A percentile compares a stretch with the other conserved stretches of the same genome.
Evolutionary conservation across 768 basidiomycete species (phyloP).

Genomic region (Pleurotus djamor): DNA sequence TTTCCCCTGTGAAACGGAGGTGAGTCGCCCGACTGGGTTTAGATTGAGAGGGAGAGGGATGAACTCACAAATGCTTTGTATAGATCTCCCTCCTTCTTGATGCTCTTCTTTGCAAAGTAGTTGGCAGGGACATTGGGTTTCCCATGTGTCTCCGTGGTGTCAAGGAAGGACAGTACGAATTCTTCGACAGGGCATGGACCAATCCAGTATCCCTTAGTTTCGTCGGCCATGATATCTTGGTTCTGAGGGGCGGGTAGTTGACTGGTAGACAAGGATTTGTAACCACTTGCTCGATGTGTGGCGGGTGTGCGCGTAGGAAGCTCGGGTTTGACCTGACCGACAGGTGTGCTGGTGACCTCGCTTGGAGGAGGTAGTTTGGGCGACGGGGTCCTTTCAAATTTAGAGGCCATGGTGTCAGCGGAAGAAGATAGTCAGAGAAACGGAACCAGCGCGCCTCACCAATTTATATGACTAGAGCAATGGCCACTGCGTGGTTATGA

Average conservation of each 20-base stretch:
- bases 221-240: not conserved
- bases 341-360: too few relatives aligned
- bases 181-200: constrained; percentile 39
- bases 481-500: too few relatives aligned
- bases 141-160: not conserved
- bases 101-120: not conserved
- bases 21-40: not conserved
- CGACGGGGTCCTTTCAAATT: too few relatives aligned
- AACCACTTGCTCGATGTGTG: too few relatives aligned
- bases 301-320: not conserved
- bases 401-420: too few relatives aligned
- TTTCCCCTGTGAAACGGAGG: not conserved
- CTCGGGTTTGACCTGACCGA: too few relatives aligned
- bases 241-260: not conserved
- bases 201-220: not conserved
- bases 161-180: not conserved
- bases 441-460: too few relatives aligned
- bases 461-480: too few relatives aligned
- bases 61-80: too few relatives aligned
- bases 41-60: not conserved
- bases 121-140: not conserved
- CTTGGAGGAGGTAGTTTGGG: too few relatives aligned
- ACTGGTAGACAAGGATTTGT: not conserved
- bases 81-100: too few relatives aligned
- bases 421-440: too few relatives aligned